Base-by-base conservation (phyloP, 495 filamentous ascomycete genomes). In the Lasiosphaeris hirsuta region DNA sequence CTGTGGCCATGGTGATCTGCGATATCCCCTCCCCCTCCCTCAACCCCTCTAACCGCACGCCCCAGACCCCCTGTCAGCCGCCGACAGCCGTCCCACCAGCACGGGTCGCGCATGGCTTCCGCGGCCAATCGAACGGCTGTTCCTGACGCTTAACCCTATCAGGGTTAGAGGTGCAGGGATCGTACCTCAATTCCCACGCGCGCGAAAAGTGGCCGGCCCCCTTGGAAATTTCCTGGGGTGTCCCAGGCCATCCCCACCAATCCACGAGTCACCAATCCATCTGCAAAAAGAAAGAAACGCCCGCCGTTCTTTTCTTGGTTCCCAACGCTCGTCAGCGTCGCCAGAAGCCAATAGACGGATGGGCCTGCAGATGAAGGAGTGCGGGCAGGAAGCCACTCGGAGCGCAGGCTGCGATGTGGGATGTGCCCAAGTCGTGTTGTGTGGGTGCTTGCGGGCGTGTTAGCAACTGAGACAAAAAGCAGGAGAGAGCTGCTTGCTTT, bases 101-200 rank as follows among this genome's bases (percentile, higher is more conserved):
- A 64, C 69, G 67, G 71, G 60, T 67, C 69, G 63, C 61, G 56
- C 60, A 68, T 45, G 58, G 64, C 63, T 68, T 73, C 73, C 73
- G 73, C 73, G 72, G 70, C 76, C 76, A 78, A 78, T 78, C 52
- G 69, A 50, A 62, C 45, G 40, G 39, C 62, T 68, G 75, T 78
- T 68, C 75, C 75, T 78, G 76, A 67, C 70, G 70, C 72, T 76
- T 71, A 62, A 57, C 73, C 63, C 10, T 18, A 62, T 58, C 37
- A 33, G 17, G 50, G 18, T 57, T 51, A 14, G 34, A 39, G 3
- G 40, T 57, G 40, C 37, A 38, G 37, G 39, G 45, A 51, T 18
- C 6, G 18, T 57, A 59, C 52, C 40, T 36, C 60, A 34, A 14
- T 14, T 17, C 36, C 49, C 33, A 51, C 13, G 36, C 2, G 23